These are phyloP conservation scores for Darksidea phi DNA, from an alignment of 495 filamentous ascomycete genomes.

Conservation along the genomic window DNA sequence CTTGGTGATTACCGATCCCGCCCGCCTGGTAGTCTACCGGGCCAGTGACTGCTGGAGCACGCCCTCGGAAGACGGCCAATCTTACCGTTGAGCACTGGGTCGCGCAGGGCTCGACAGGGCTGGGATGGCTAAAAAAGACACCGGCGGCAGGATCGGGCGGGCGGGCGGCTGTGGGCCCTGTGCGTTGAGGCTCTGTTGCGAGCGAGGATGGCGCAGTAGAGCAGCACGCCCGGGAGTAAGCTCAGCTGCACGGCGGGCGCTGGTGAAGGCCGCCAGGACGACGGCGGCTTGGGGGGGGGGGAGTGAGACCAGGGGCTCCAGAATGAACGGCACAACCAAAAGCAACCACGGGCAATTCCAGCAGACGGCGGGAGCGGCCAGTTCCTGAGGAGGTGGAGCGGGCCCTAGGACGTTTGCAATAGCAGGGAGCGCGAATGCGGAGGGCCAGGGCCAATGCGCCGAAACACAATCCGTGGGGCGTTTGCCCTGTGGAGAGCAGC, in stretches of 20 bases:
- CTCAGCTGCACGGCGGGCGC: constrained; percentile 22
- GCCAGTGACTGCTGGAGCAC: constrained; percentile 12
- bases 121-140: constrained; percentile 20
- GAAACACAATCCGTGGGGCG: constrained; percentile 25
- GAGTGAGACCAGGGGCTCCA: neutral
- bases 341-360: constrained; percentile 14
- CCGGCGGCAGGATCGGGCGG: constrained; percentile 19
- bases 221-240: constrained; percentile 16
- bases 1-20: constrained; percentile 32
- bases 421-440: constrained; percentile 21
- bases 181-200: constrained; percentile 31
- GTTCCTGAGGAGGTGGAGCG: constrained; percentile 9
- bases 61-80: constrained; percentile 22
- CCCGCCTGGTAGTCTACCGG: constrained; percentile 30
- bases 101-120: constrained; percentile 24
- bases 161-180: constrained; percentile 14
- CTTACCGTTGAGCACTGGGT: constrained; percentile 28
- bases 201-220: constrained; percentile 34
- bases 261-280: too few species aligned
- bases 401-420: constrained; percentile 17
- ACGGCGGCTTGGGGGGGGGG: neutral
- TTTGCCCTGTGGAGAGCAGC: neutral
- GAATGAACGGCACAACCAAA: neutral
- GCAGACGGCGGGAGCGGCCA: constrained; percentile 18
- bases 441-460: constrained; percentile 28